Conservation (phyloP, 768 basidiomycete species). For the Mycena vitilis region DNA sequence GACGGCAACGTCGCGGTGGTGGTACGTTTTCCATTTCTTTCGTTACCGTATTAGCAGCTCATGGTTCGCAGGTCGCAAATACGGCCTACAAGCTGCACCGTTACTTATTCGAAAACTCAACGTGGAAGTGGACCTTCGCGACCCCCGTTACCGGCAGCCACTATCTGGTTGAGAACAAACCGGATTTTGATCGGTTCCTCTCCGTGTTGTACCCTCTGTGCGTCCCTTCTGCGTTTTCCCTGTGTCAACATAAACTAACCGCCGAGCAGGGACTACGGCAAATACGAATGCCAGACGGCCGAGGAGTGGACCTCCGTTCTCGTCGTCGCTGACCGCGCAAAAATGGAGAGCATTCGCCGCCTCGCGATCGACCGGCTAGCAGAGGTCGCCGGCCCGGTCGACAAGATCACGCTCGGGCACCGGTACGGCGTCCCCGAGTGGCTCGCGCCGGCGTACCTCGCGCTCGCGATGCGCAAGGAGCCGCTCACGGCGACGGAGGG, state of each 20-base stretch:
- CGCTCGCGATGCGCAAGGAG: slow-evolving; percentile 45
- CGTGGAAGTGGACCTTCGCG: slow-evolving; percentile 12
- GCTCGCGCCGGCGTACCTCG: slow-evolving; percentile 50
- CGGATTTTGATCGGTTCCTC: slow-evolving; percentile 48
- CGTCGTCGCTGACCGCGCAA: slow-evolving; percentile 44
- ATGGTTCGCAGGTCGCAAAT: slow-evolving; percentile 42
- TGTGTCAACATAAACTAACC: background rate
- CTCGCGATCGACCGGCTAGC: slow-evolving; percentile 49
- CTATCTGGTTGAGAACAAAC: slow-evolving; percentile 52
- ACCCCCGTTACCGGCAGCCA: slow-evolving; percentile 10
- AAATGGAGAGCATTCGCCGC: slow-evolving; percentile 43
- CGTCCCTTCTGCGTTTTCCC: slow-evolving; percentile 24
- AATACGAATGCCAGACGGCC: slow-evolving; percentile 45
- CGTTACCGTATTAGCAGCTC: background rate
- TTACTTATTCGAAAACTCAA: slow-evolving; percentile 41
- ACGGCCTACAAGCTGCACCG: slow-evolving; percentile 44
- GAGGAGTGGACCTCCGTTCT: slow-evolving; percentile 54
- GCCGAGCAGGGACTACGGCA: slow-evolving; percentile 41
- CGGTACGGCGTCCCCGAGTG: slow-evolving; percentile 46
- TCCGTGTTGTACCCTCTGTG: slow-evolving; percentile 51
- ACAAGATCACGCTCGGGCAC: slow-evolving; percentile 48
- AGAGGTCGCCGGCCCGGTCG: slow-evolving; percentile 41
- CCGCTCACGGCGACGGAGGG: slow-evolving; percentile 45
- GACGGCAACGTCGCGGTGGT: slow-evolving; percentile 40
- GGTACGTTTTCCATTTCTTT: slow-evolving; percentile 30